These are phyloP conservation scores for Colletotrichum sojae DNA, from an alignment of 2,329 filamentous ascomycete species.

Conservation along the genomic window DNA sequence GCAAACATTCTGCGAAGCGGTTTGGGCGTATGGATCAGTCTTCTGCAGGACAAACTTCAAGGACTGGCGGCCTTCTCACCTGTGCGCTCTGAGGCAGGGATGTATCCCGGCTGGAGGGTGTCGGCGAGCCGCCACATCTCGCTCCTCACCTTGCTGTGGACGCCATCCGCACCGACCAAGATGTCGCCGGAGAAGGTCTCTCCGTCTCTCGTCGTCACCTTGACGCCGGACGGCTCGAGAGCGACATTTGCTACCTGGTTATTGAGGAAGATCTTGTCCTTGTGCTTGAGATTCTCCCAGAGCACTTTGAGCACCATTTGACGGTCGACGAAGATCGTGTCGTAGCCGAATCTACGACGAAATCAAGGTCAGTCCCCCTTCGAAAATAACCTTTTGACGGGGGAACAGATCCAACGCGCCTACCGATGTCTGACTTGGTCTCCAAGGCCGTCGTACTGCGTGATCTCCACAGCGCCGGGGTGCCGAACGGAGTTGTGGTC, in stretches of 20 bases:
- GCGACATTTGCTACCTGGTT: constrained; percentile 9
- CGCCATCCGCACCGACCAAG: constrained; percentile 53
- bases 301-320: constrained; percentile 51
- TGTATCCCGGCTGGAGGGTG: constrained; percentile 45
- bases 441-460: constrained; percentile 8
- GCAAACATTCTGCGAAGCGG: constrained; percentile 6
- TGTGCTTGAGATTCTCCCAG: constrained; percentile 51
- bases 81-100: constrained; percentile 40
- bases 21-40: too few relatives aligned
- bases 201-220: constrained; percentile 11
- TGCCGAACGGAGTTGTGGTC: background rate
- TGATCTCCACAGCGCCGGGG: background rate
- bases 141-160: constrained; percentile 53
- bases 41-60: too few relatives aligned
- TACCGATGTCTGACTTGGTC: constrained; percentile 5
- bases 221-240: constrained; percentile 7
- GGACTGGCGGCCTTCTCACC: background rate
- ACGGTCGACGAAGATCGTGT: constrained; percentile 52
- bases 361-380: background rate
- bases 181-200: constrained; percentile 20
- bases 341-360: constrained; percentile 47
- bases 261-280: constrained; percentile 34
- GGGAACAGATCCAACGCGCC: background rate
- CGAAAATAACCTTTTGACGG: too few relatives aligned
- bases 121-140: constrained; percentile 47